Conservation (phyloP, 495 filamentous ascomycete genomes). For the Aspergillus heteromorphus region DNA sequence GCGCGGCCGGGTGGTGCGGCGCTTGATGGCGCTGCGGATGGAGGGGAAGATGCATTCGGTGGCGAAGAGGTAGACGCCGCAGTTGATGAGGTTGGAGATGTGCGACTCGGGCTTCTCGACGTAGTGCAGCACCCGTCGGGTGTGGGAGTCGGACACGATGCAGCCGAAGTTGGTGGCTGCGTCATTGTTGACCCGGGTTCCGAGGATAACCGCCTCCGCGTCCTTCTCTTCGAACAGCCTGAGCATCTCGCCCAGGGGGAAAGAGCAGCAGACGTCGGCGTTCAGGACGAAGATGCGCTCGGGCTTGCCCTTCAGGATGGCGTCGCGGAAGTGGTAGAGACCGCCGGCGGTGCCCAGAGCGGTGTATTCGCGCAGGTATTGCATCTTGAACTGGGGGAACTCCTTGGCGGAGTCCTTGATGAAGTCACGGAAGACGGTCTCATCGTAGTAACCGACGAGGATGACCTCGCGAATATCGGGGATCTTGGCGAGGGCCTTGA, state of each 20-base stretch:
- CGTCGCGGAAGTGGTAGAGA: conserved; percentile 98
- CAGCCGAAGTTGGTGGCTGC: conserved; percentile 95
- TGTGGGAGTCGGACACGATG: conserved; percentile 93
- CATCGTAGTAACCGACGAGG: conserved; percentile 98
- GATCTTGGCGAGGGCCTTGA: conserved; percentile 87
- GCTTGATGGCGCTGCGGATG: conserved; percentile 93
- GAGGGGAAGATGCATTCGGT: conserved; percentile 95
- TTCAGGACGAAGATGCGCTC: conserved; percentile 97
- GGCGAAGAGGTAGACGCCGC: conserved; percentile 95
- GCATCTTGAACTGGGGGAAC: conserved; percentile 85
- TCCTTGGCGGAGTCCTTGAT: conserved; percentile 83
- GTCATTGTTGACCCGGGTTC: conserved; percentile 87
- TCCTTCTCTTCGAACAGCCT: conserved; percentile 90
- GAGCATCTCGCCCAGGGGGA: conserved; percentile 93
- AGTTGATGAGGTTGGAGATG: conserved; percentile 99
- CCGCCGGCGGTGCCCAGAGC: conserved; percentile 93
- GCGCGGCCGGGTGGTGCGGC: conserved; percentile 84
- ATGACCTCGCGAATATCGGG: conserved; percentile 92
- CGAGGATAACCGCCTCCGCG: conserved; percentile 95
- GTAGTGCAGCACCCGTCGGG: conserved; percentile 95
- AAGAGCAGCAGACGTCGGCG: conserved; percentile 98
- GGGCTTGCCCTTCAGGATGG: conserved; percentile 91
- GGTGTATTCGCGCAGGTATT: conserved; percentile 97
- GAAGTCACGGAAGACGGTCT: conserved; percentile 93
- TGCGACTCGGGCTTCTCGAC: conserved; percentile 99